Evolutionary conservation across 768 basidiomycete genomes (phyloP).

Genomic region (Lactarius indigo): DNA sequence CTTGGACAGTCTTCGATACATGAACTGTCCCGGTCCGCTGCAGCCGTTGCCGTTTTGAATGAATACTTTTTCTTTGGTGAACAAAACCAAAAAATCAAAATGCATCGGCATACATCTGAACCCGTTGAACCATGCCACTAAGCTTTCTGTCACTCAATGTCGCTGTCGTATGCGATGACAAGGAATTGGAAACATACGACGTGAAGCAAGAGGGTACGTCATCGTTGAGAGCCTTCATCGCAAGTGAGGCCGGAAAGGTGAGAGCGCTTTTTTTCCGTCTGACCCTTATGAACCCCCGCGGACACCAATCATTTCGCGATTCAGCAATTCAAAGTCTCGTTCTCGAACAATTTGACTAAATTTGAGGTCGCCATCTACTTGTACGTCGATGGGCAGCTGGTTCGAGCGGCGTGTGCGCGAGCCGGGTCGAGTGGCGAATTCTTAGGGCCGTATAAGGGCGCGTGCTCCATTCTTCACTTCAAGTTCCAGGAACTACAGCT

Average conservation of each 20-base stretch:
- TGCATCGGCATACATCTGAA: too few relatives aligned
- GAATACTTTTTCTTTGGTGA: too few relatives aligned
- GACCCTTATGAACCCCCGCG: too few relatives aligned
- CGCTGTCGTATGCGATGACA: slow-evolving; percentile 6
- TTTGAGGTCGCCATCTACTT: background rate
- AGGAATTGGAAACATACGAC: slow-evolving; percentile 2
- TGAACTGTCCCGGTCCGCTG: background rate
- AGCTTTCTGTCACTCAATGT: background rate
- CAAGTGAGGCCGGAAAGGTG: slow-evolving; percentile 19
- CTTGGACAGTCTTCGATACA: too few relatives aligned
- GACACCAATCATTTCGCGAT: background rate
- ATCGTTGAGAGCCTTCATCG: background rate
- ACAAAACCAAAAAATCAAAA: too few relatives aligned
- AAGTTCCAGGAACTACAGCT: slow-evolving; percentile 18
- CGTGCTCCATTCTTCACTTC: slow-evolving; percentile 2
- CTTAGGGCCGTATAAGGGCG: background rate
- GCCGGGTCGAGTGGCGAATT: background rate
- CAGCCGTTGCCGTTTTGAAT: background rate
- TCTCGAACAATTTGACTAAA: background rate
- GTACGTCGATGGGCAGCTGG: slow-evolving; percentile 7
- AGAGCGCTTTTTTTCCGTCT: background rate
- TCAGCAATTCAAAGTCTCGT: slow-evolving; percentile 5
- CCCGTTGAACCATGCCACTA: slow-evolving; percentile 5
- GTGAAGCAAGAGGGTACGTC: background rate
- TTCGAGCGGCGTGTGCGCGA: background rate